These are phyloP conservation scores for Croton laevigatus DNA, from an alignment of 441 rosid genomes.

Conservation along the genomic window DNA sequence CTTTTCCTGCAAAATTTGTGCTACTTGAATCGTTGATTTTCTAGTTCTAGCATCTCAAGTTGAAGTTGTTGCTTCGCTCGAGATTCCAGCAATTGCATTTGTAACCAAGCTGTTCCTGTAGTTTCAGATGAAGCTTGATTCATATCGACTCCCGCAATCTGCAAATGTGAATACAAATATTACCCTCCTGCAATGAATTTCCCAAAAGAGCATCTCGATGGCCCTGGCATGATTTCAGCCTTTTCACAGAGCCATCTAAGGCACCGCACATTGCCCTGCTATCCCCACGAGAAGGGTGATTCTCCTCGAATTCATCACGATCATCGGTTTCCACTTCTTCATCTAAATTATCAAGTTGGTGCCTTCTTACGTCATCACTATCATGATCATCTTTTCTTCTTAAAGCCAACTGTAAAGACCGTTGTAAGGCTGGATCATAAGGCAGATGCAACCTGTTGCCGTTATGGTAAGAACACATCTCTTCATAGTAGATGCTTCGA, in stretches of 20 bases:
- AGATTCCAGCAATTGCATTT: constrained; percentile 71
- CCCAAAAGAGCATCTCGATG: constrained; percentile 51
- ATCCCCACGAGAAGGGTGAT: constrained; percentile 42
- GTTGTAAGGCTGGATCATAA: constrained; percentile 80
- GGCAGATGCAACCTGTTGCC: constrained; percentile 85
- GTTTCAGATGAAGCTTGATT: constrained; percentile 47
- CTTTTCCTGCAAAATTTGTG: constrained; percentile 76
- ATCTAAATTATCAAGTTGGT: constrained; percentile 59
- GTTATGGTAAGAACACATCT: constrained; percentile 96
- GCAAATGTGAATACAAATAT: constrained; percentile 32
- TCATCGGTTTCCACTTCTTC: constrained; percentile 76
- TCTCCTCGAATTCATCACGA: constrained; percentile 67
- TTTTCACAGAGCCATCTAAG: constrained; percentile 45
- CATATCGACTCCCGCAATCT: constrained; percentile 43
- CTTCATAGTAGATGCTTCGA: constrained; percentile 90
- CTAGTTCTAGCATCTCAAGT: constrained; percentile 68
- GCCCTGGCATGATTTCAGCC: constrained; percentile 47
- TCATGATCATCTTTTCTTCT: constrained; percentile 77
- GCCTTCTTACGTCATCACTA: constrained; percentile 50
- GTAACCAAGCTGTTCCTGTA: constrained; percentile 43
- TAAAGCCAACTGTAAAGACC: constrained; percentile 70
- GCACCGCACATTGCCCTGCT: constrained; percentile 34
- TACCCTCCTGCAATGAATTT: constrained; percentile 41
- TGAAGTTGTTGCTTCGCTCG: constrained; percentile 74
- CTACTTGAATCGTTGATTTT: constrained; percentile 81